These are phyloP conservation scores for Crithidia acanthocephali DNA, from an alignment of 208 protist species.

Conservation along the genomic window DNA sequence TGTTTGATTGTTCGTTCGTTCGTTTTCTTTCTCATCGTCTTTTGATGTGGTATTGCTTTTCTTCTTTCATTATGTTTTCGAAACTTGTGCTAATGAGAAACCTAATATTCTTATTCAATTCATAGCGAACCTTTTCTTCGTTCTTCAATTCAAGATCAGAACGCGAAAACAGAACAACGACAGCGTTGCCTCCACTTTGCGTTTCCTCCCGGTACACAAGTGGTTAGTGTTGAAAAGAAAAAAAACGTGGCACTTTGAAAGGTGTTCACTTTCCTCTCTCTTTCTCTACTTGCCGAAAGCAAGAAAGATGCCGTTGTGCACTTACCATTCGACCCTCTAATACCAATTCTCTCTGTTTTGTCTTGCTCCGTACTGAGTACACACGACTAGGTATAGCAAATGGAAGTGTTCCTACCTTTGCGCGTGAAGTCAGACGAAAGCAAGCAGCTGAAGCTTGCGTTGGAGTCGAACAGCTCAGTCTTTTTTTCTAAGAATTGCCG, in stretches of 20 bases:
- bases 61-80: no score
- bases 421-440: conserved; percentile 11
- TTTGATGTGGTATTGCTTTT: no score
- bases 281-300: not conserved
- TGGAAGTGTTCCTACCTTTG: conserved; percentile 32
- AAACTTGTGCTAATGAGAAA: no score
- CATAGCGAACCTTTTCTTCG: no score
- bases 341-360: not conserved
- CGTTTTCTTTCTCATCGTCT: no score
- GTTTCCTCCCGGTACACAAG: no score
- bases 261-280: not conserved
- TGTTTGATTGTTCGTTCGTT: not conserved
- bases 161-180: no score
- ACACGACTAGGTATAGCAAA: conserved; percentile 8
- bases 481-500: conserved; percentile 7
- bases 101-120: not conserved
- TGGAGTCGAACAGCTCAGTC: conserved; percentile 15
- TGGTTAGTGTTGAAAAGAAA: not conserved
- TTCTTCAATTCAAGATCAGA: no score
- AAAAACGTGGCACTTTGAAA: not conserved
- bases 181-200: no score
- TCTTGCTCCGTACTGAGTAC: conserved; percentile 1
- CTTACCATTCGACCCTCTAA: no score
- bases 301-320: not conserved
- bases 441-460: not conserved